Base-by-base conservation (phyloP, 331 rosid species). In the Spiraea crenata region DNA sequence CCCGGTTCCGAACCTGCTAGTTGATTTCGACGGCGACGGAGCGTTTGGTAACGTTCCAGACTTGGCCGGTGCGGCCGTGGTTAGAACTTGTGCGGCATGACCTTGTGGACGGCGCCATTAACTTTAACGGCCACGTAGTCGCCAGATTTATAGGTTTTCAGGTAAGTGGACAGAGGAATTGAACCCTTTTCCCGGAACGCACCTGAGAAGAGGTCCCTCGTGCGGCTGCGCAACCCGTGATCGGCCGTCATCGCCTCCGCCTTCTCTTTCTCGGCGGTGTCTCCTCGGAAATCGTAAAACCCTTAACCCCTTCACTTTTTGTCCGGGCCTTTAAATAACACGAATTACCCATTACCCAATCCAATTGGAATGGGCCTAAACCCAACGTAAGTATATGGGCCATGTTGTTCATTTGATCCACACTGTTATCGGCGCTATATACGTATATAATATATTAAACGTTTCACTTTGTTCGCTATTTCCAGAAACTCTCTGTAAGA, bases 111-210 rank as follows among this genome's bases (percentile, higher is more conserved):
- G 50, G 92, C 96, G 3, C 97, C 97, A 52, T 89, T 89, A 1
- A 93, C 99, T 80, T 82, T 90, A 63, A 93, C 5, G n/a, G 91
- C 97, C 0, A 93, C 99, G 34, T 87, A 77, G 9, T 93, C 97
- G 2, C 97, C 97, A 47, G 83, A 79, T 67, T 60, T 85, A 72
- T 71, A 93, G 40, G 90, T 89, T 34, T 90, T 67, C 7, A 93
- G 88, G 65, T 93, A 90, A 0, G 96, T 93, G 3, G 97, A 78
- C 17, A 89, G 85, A 0, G 95, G 81, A 13, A 93, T 93, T 62
- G 87, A 87, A 16, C 99, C 99, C 92, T 93, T 93, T 95, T 90
- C 90, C 95, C 97, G 87, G 92, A 93, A 93, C 0, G 96, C 85
- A 25, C 95, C 62, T 16, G 97, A 82, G 80, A 93, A 93, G 3